Percentiles rank a stretch among this genome's conserved stretches.
Evolutionary conservation across 1,139 yeast genomes (phyloP).

Genomic region (Pichia sp.): DNA sequence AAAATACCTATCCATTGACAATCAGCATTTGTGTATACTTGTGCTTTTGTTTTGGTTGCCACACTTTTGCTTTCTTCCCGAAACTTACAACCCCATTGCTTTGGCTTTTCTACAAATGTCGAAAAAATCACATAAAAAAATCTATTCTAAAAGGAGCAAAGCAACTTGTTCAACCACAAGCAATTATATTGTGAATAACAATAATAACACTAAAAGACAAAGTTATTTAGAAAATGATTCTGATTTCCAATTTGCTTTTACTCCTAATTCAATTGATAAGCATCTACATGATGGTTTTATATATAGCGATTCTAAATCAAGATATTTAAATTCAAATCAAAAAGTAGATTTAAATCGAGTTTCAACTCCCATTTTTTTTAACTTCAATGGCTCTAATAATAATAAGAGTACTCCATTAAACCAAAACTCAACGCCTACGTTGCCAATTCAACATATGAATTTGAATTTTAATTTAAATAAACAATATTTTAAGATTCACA

Average conservation of each 20-base stretch:
- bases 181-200: background rate
- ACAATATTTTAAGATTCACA: background rate
- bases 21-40: background rate
- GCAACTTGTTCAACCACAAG: background rate
- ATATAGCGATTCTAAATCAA: background rate
- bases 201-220: background rate
- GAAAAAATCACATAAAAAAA: background rate
- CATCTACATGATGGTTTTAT: background rate
- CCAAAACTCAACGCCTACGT: constrained; percentile 4
- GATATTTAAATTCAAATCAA: background rate
- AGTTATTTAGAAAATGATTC: background rate
- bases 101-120: background rate
- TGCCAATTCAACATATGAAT: constrained; percentile 4
- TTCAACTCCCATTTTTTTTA: background rate
- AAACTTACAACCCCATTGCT: background rate
- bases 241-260: background rate
- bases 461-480: background rate
- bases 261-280: background rate
- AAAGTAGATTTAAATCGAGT: background rate
- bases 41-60: background rate
- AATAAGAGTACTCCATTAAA: background rate
- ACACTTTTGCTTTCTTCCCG: no score
- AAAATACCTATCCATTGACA: background rate
- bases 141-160: background rate
- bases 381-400: background rate